Base-by-base conservation (phyloP, 495 filamentous ascomycete genomes). In the Lasiosphaeria miniovina region DNA sequence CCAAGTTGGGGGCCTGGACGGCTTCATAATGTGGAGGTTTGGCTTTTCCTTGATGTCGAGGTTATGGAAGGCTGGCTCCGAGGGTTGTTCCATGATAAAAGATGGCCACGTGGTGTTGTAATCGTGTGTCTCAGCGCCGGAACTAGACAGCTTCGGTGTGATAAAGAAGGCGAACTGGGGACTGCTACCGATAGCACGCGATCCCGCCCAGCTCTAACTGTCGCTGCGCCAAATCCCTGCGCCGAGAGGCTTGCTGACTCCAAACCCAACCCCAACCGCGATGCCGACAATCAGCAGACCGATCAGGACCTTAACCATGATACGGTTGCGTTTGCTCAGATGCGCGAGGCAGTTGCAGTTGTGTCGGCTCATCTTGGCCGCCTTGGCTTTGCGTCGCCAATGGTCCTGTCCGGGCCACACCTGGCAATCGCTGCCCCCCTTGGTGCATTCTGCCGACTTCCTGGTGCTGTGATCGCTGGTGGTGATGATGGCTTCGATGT, bases 381-480 rank as follows among this genome's bases (percentile, higher is more conserved):
- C 75, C 61, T 73, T 71, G 48, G 77, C 77, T 69, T 81, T 79
- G 46, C 70, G 68, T 54, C 68, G 68, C 78, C 78, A 81, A 65
- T 81, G 76, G 12, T 75, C 76, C 49, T 79, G 74, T n/a, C 76
- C 74, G 35, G 78, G 78, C 78, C 78, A 81, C n/a, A 77, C 73
- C 4, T 70, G 70, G 63, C 75, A 78, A 46, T 81, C 76, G 36
- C 65, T 67, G 43, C 64, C 71, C 6, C 67, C 66, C 50, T 59
- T 70, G 33, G 68, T 67, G 58, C 66, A 65, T 4, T 68, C 62
- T 14, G 68, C 70, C 5, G 74, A 68, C 35, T 70, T 73, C 34
- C 71, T 66, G 63, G 63, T 65, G 45, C 52, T 60, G 4, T 58
- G 59, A 14, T 72, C 63, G 49, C 62, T 65, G 7, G 72, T 60